Base-by-base conservation (phyloP, 768 basidiomycete genomes). In the Boletellus ananas region DNA sequence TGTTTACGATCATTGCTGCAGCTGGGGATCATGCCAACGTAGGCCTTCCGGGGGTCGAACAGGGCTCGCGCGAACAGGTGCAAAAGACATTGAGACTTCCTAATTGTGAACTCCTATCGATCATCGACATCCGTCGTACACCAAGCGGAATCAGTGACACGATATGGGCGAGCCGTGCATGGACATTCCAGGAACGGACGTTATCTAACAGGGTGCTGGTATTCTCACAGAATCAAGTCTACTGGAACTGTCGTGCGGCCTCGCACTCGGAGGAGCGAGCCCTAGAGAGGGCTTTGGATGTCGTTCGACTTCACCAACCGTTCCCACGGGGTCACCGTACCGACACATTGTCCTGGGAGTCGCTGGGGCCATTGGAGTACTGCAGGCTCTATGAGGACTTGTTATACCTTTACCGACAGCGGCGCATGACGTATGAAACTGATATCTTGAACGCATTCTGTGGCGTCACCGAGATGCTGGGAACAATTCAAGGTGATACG, bases 1-100 rank as follows among this genome's bases (percentile, higher is more conserved):
- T 58, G 1, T 58, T 62, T 18, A 56, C 62, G 4, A 56, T 64
- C 14, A 52, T 64, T 12, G 60, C 61, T 21, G 60, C 57, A 1
- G 33, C 52, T 9, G 57, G 57, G 1, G 29, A 48, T 23, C 8
- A 51, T 7, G 57, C 57, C 1, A 31, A 52, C 35, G 49, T 23
- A 11, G 55, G 58, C 21, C 48, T 60, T 17, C 55, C 51, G 0
- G 58, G 58, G 3, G 20, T 59, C 12, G 3, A 29, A 27, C 46
- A 1, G 0, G 45, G 23, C 12, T 53, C 58, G 1, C 49, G 57
- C n/a, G 29, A 43, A 13, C 39, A 37, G 13, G 25, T 37, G 3
- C 54, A 59, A 25, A 52, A 48, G 37, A 29, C 25, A 4, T n/a
- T 60, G 37, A 60, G 47, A 34, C 20, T 59, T 1, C 34, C 16